Evolutionary conservation across 179 eudicot species (phyloP).

Genomic region (Sideroxylon spinosum): DNA sequence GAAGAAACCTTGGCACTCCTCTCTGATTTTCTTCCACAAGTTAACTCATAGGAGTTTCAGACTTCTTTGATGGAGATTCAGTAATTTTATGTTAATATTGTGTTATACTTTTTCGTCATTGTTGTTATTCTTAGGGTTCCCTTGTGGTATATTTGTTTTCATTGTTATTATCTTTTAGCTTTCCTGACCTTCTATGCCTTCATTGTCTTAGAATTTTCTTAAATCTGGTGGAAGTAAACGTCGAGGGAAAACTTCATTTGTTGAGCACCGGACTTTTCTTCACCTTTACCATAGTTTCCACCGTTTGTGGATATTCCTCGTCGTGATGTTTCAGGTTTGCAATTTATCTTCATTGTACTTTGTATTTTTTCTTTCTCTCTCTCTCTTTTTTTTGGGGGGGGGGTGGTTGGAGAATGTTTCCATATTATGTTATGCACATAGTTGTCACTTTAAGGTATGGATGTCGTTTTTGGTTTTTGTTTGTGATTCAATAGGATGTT

Average conservation of each 20-base stretch:
- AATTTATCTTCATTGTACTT: background rate
- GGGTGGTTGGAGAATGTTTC: background rate
- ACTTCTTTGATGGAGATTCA: too few species aligned
- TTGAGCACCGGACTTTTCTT: conserved; percentile 92
- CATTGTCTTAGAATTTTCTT: conserved; percentile 41
- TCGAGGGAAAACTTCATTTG: conserved; percentile 90
- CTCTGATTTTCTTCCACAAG: too few species aligned
- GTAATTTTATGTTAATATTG: too few species aligned
- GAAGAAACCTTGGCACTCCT: too few species aligned
- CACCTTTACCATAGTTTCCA: conserved; percentile 98
- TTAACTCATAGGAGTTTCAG: too few species aligned
- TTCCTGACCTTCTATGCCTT: conserved; percentile 15
- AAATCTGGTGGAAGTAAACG: conserved; percentile 64
- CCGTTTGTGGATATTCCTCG: conserved; percentile 95
- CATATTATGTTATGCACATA: background rate
- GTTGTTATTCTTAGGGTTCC: too few species aligned
- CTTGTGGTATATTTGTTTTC: background rate
- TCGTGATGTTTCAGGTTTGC: conserved; percentile 94
- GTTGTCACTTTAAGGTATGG: background rate
- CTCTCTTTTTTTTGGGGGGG: too few species aligned
- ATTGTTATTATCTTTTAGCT: background rate
- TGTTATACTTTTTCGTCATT: too few species aligned
- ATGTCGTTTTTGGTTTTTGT: background rate
- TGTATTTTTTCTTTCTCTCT: background rate
- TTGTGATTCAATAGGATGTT: background rate